These are phyloP conservation scores for Aegilops umbellulata DNA, from an alignment of 176 grass and related monocot genomes.

Conservation along the genomic window DNA sequence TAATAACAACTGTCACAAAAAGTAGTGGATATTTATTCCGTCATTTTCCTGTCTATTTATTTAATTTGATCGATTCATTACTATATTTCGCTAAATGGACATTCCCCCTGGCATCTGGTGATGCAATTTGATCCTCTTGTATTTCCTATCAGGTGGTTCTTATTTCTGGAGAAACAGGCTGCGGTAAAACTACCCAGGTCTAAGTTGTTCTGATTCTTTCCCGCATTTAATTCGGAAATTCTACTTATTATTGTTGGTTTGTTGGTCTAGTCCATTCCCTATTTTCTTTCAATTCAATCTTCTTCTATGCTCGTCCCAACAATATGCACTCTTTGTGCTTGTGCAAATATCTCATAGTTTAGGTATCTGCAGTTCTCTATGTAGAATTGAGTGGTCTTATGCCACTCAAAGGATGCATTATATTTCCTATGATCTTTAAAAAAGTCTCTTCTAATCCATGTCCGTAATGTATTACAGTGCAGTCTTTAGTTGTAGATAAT, in stretches of 20 bases:
- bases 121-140: conserved; percentile 38
- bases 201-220: conserved; percentile 17
- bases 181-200: conserved; percentile 99
- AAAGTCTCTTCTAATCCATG: background rate
- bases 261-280: background rate
- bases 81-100: background rate
- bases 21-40: background rate
- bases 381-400: background rate
- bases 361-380: background rate
- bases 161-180: conserved; percentile 97
- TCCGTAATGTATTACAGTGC: background rate
- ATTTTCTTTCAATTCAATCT: background rate
- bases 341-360: background rate
- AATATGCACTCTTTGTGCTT: background rate
- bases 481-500: conserved; percentile 8
- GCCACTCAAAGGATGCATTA: conserved; percentile 3
- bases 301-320: conserved; percentile 1
- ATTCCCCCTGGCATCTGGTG: background rate
- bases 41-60: conserved; percentile 7
- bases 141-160: conserved; percentile 79
- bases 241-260: conserved; percentile 1
- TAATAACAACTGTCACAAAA: background rate
- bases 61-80: conserved; percentile 4
- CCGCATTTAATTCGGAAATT: conserved; percentile 3
- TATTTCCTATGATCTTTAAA: background rate